phyloP scores from a whole-genome alignment of 192 early-diverging fungal species.

The Coemansia sp. region DNA sequence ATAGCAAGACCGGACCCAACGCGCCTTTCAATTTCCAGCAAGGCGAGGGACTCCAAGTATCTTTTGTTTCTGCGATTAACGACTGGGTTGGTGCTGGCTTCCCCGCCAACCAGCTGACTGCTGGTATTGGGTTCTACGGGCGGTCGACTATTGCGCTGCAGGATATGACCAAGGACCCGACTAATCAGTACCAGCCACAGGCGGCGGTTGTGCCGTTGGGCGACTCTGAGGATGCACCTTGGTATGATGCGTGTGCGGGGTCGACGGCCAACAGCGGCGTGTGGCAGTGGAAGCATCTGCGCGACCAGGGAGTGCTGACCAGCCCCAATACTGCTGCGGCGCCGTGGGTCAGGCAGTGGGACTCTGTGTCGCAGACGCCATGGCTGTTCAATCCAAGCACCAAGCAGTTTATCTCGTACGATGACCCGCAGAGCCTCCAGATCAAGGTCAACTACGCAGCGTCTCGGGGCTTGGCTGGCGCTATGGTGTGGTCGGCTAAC shows the following conservation, averaged over 20 bases:
- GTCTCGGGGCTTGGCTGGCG: slow-evolving; percentile 59
- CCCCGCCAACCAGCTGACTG: slow-evolving; percentile 62
- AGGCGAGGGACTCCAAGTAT: slow-evolving; percentile 38
- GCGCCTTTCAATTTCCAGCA: slow-evolving; percentile 58
- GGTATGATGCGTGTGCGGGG: slow-evolving; percentile 56
- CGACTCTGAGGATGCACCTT: slow-evolving; percentile 58
- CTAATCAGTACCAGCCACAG: slow-evolving; percentile 54
- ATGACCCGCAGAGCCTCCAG: slow-evolving; percentile 63
- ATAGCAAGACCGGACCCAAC: slow-evolving; percentile 61
- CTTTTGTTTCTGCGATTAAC: slow-evolving; percentile 57
- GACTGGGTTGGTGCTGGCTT: slow-evolving; percentile 62
- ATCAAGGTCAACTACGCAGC: slow-evolving; percentile 66
- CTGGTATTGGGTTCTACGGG: slow-evolving; percentile 69
- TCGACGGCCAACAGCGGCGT: slow-evolving; percentile 55
- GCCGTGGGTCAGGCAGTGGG: slow-evolving; percentile 68
- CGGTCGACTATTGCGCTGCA: slow-evolving; percentile 47
- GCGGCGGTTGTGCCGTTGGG: slow-evolving; percentile 47
- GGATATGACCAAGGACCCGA: slow-evolving; percentile 59
- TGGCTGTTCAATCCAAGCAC: slow-evolving; percentile 69
- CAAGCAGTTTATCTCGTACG: slow-evolving; percentile 69
- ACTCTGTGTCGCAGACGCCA: slow-evolving; percentile 62
- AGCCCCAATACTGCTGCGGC: slow-evolving; percentile 18
- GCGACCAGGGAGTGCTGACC: slow-evolving; percentile 56
- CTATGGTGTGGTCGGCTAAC: slow-evolving; percentile 70
- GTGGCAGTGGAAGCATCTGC: slow-evolving; percentile 65